Evolutionary conservation across 805 yeast genomes (phyloP).

Genomic region (Wickerhamomyces tratensis): DNA sequence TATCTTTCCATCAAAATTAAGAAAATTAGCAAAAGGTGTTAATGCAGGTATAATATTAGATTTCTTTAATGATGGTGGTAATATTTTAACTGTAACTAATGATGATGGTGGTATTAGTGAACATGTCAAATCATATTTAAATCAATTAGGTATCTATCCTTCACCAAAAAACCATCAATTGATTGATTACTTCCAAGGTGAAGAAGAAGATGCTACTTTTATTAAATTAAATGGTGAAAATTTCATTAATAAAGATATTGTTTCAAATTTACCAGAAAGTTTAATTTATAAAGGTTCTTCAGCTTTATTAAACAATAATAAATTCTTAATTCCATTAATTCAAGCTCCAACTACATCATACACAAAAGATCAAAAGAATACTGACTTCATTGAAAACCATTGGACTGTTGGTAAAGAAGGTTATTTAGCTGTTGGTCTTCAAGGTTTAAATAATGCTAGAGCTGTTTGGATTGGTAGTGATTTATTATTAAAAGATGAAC

Average conservation of each 20-base stretch:
- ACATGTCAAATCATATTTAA: constrained; percentile 54
- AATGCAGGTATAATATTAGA: constrained; percentile 41
- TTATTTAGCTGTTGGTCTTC: constrained; percentile 65
- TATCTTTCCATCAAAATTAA: constrained; percentile 48
- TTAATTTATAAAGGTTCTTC: constrained; percentile 43
- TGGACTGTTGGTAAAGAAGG: constrained; percentile 85
- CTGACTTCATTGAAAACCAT: constrained; percentile 32
- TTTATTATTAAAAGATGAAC: constrained; percentile 35
- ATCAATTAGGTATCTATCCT: constrained; percentile 77
- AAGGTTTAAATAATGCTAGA: constrained; percentile 72
- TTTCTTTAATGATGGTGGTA: constrained; percentile 62
- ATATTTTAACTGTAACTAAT: constrained; percentile 53
- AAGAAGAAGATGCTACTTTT: constrained; percentile 16
- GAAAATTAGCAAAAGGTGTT: constrained; percentile 29
- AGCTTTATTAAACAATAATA: constrained; percentile 63
- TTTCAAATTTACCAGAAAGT: constrained; percentile 17
- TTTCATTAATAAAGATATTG: constrained; percentile 9
- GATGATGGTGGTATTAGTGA: constrained; percentile 42
- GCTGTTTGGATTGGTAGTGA: constrained; percentile 72
- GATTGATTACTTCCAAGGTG: constrained; percentile 51
- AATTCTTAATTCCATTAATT: constrained; percentile 60
- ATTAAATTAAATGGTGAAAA: constrained; percentile 6
- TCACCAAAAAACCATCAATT: constrained; percentile 64
- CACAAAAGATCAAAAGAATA: constrained; percentile 38
- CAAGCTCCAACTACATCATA: constrained; percentile 58